Percentiles rank a stretch among this genome's conserved stretches.
Evolutionary conservation across 2,329 filamentous ascomycete species (phyloP).

Genomic region (Capronia epimyces): DNA sequence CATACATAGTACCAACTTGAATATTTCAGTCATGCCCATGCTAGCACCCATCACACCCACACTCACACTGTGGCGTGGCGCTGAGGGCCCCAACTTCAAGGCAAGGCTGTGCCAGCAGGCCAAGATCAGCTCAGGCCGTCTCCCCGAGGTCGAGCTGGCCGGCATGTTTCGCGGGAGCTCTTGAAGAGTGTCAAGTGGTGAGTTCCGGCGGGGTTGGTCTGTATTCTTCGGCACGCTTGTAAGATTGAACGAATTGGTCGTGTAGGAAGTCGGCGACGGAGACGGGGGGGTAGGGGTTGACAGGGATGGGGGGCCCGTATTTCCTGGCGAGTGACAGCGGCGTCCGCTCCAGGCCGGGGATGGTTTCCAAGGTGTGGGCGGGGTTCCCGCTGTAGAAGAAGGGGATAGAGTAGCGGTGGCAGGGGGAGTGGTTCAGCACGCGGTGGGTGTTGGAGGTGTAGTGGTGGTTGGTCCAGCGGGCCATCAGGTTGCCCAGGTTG

Average conservation of each 20-base stretch:
- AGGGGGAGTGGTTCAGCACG: conserved; percentile 27
- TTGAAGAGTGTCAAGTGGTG: no score
- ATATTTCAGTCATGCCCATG: no score
- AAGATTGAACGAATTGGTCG: conserved; percentile 7
- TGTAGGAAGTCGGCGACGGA: conserved; percentile 5
- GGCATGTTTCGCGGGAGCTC: no score
- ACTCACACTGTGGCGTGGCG: no score
- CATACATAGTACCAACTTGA: no score
- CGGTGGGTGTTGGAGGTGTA: conserved; percentile 31
- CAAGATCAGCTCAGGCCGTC: no score
- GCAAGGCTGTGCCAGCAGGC: no score
- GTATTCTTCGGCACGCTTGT: conserved; percentile 7
- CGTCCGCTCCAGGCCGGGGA: conserved; percentile 7
- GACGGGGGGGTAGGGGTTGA: conserved; percentile 3
- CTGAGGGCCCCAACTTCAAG: no score
- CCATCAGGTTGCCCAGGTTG: conserved; percentile 32
- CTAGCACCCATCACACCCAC: no score
- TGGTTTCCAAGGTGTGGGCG: conserved; percentile 4
- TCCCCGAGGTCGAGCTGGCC: no score
- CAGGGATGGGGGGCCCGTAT: conserved; percentile 5
- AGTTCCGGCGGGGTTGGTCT: no score
- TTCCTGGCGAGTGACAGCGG: neutral
- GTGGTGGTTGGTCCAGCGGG: conserved; percentile 31
- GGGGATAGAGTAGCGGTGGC: conserved; percentile 8
- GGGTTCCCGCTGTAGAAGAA: conserved; percentile 12